A percentile compares a stretch with the other conserved stretches of the same genome.
Evolutionary conservation across 306 rosid species (phyloP).

Genomic region (Fragaria ananassa): DNA sequence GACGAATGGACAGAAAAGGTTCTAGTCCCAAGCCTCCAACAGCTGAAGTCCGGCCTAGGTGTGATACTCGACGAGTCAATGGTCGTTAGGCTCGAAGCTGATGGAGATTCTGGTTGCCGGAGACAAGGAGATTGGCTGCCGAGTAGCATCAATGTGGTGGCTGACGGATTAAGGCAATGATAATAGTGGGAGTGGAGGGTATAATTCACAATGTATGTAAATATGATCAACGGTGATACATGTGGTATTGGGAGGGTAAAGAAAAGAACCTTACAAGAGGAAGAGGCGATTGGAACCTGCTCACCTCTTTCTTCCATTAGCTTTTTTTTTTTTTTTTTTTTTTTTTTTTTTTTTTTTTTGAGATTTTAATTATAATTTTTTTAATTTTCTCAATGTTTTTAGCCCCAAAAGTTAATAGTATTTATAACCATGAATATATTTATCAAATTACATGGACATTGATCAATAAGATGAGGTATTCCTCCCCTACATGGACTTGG

Average conservation of each 20-base stretch:
- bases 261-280: slow-evolving; percentile 42
- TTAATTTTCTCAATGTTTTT: slow-evolving; percentile 14
- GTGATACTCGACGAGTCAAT: slow-evolving; percentile 33
- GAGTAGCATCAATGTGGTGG: slow-evolving; percentile 46
- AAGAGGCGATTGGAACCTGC: slow-evolving; percentile 23
- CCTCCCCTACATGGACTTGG: slow-evolving; percentile 24
- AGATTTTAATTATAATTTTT: slow-evolving; percentile 21
- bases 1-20: slow-evolving; percentile 80
- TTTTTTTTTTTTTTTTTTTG: not conserved
- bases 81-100: slow-evolving; percentile 66
- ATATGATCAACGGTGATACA: slow-evolving; percentile 42
- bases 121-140: slow-evolving; percentile 59
- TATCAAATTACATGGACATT: slow-evolving; percentile 34
- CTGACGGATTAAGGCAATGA: slow-evolving; percentile 23
- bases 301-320: slow-evolving; percentile 9
- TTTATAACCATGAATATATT: slow-evolving; percentile 39
- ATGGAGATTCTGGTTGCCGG: slow-evolving; percentile 41
- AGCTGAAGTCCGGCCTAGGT: slow-evolving; percentile 45
- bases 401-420: slow-evolving; percentile 18
- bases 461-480: slow-evolving; percentile 56
- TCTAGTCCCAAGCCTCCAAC: slow-evolving; percentile 67
- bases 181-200: slow-evolving; percentile 23
- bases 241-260: slow-evolving; percentile 37
- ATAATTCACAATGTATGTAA: slow-evolving; percentile 47
- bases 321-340: slow-evolving; percentile 2